Conservation (phyloP, 1,284 basidiomycete species). For the Cutaneotrichosporon curvatum region DNA sequence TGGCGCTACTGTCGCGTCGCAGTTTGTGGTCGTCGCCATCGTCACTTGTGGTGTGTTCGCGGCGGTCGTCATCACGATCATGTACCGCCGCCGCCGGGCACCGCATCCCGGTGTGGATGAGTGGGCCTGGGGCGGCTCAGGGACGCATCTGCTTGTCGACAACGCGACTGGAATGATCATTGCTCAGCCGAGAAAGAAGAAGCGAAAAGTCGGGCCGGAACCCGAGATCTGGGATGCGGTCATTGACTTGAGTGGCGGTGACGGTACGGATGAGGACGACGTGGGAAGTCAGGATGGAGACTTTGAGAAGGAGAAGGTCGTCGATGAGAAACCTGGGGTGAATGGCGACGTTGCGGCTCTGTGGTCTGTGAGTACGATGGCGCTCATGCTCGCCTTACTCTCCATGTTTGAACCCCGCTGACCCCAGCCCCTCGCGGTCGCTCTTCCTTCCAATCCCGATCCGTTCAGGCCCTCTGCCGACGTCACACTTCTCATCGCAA, state of each 20-base stretch:
- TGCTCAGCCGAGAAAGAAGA: background rate
- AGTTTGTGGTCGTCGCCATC: slow-evolving; percentile 26
- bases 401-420: no score
- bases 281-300: slow-evolving; percentile 1
- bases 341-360: background rate
- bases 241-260: background rate
- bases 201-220: slow-evolving; percentile 6
- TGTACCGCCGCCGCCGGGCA: slow-evolving; percentile 17
- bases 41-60: slow-evolving; percentile 23
- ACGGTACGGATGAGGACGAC: background rate
- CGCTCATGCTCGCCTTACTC: no score
- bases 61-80: slow-evolving; percentile 17
- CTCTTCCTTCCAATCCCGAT: background rate
- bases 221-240: slow-evolving; percentile 10
- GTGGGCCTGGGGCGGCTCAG: background rate
- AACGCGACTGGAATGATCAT: no score
- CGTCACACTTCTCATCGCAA: slow-evolving; percentile 16
- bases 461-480: slow-evolving; percentile 3
- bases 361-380: no score
- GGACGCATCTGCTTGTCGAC: no score
- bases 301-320: slow-evolving; percentile 1
- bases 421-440: background rate
- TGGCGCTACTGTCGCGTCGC: slow-evolving; percentile 16
- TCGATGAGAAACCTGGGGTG: slow-evolving; percentile 5
- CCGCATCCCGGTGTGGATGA: slow-evolving; percentile 3